phyloP scores from a whole-genome alignment of 208 protist species.

The Trypanosoma vivax region DNA sequence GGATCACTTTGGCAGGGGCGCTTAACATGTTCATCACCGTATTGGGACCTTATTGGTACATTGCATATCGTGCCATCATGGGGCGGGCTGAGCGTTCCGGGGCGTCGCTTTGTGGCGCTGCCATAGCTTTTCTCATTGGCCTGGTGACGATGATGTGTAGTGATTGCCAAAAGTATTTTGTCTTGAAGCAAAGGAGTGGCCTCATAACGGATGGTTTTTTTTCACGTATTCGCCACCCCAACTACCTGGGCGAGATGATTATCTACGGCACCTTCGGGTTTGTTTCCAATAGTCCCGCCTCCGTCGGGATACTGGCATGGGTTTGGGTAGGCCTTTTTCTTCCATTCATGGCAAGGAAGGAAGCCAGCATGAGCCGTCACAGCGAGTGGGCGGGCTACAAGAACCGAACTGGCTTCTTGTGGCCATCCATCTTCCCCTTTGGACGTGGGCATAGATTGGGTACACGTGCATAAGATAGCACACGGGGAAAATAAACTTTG shows the following conservation, averaged over 20 bases:
- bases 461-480: background rate
- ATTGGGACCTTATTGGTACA: slow-evolving; percentile 78
- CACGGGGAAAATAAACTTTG: no score
- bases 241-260: slow-evolving; percentile 87
- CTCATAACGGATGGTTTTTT: slow-evolving; percentile 86
- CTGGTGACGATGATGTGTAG: slow-evolving; percentile 67
- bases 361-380: slow-evolving; percentile 72
- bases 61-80: slow-evolving; percentile 75
- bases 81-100: slow-evolving; percentile 33
- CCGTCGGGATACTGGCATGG: slow-evolving; percentile 49
- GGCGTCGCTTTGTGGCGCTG: slow-evolving; percentile 34
- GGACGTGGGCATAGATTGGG: background rate
- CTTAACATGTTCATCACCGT: slow-evolving; percentile 31
- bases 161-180: slow-evolving; percentile 83
- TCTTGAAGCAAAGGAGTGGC: slow-evolving; percentile 45
- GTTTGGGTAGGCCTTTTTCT: slow-evolving; percentile 68
- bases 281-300: slow-evolving; percentile 39
- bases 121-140: slow-evolving; percentile 55
- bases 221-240: slow-evolving; percentile 67
- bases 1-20: slow-evolving; percentile 57
- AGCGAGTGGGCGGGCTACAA: slow-evolving; percentile 55
- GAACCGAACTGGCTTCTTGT: slow-evolving; percentile 41
- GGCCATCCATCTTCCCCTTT: slow-evolving; percentile 38
- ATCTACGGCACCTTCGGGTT: slow-evolving; percentile 83
- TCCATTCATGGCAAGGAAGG: slow-evolving; percentile 74